These are phyloP conservation scores for Holtermannia corniformis DNA, from an alignment of 768 basidiomycete genomes.

Conservation along the genomic window DNA sequence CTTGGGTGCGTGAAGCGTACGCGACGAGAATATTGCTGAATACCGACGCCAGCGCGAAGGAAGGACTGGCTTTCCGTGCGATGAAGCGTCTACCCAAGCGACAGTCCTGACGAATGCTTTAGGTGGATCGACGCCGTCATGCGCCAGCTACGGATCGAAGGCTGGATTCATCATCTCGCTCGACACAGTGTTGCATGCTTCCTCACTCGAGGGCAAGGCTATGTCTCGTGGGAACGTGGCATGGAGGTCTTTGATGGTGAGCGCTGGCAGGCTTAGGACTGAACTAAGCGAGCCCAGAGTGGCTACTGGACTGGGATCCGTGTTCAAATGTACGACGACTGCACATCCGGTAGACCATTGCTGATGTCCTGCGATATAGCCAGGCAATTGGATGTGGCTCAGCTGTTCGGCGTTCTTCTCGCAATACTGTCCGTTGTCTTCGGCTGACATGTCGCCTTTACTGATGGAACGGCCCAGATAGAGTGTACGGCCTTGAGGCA, in stretches of 20 bases:
- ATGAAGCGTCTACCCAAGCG: conserved; percentile 12
- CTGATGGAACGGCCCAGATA: conserved; percentile 18
- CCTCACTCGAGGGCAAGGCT: conserved; percentile 42
- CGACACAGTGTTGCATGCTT: conserved; percentile 43
- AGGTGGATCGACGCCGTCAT: conserved; percentile 42
- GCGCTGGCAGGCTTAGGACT: background rate
- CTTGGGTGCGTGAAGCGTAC: conserved; percentile 18
- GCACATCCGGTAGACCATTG: too few species aligned
- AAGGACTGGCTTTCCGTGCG: conserved; percentile 42
- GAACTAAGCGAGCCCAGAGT: conserved; percentile 15
- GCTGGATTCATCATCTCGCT: conserved; percentile 45
- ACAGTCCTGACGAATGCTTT: background rate
- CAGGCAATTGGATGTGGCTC: conserved; percentile 45
- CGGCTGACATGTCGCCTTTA: conserved; percentile 2
- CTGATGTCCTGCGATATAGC: conserved; percentile 12
- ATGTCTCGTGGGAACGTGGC: conserved; percentile 44
- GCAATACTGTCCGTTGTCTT: conserved; percentile 28
- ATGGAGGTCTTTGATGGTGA: conserved; percentile 44
- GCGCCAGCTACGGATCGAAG: conserved; percentile 39
- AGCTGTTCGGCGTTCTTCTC: conserved; percentile 42
- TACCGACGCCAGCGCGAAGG: conserved; percentile 22
- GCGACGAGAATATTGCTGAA: background rate
- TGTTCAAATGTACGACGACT: conserved; percentile 28
- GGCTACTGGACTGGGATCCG: conserved; percentile 43
- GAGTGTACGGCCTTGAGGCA: conserved; percentile 38